Evolutionary conservation across 108 stramenopile species (phyloP).

Genomic region (Cyclostephanos invisitatus): DNA sequence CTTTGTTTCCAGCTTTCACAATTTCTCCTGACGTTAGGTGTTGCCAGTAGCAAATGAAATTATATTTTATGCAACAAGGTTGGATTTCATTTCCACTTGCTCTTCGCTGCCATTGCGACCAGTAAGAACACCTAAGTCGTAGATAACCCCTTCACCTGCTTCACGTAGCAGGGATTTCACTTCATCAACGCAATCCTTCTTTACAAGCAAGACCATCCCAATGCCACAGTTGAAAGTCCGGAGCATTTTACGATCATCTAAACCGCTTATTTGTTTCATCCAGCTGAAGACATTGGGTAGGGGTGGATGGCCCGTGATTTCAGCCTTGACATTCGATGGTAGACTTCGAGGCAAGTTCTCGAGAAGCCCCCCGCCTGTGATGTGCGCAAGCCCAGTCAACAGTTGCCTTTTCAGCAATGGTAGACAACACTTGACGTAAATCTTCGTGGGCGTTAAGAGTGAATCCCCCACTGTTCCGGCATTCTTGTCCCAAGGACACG

Average conservation of each 20-base stretch:
- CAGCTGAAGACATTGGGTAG: constrained; percentile 93
- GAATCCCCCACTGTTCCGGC: constrained; percentile 83
- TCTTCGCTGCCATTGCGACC: constrained; percentile 51
- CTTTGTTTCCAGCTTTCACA: background rate
- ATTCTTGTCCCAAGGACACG: constrained; percentile 87
- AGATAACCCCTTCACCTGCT: constrained; percentile 75
- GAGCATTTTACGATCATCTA: constrained; percentile 92
- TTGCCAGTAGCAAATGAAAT: background rate
- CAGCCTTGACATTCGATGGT: constrained; percentile 80
- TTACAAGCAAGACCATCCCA: constrained; percentile 95
- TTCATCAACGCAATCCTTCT: constrained; percentile 64
- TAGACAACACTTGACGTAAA: constrained; percentile 92
- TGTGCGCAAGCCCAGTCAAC: constrained; percentile 94
- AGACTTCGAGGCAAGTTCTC: constrained; percentile 97
- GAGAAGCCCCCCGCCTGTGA: constrained; percentile 96
- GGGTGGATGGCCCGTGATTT: constrained; percentile 81
- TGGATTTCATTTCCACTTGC: constrained; percentile 58
- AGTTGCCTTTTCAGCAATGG: constrained; percentile 82
- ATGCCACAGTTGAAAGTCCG: constrained; percentile 98
- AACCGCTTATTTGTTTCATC: constrained; percentile 88
- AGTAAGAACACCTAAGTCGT: constrained; percentile 72
- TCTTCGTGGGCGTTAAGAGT: constrained; percentile 92
- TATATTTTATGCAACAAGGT: constrained; percentile 31
- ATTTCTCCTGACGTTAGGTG: background rate
- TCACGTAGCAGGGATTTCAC: constrained; percentile 65